phyloP scores from a whole-genome alignment of 176 grass and related monocot species.

The Oryza glaberrima region DNA sequence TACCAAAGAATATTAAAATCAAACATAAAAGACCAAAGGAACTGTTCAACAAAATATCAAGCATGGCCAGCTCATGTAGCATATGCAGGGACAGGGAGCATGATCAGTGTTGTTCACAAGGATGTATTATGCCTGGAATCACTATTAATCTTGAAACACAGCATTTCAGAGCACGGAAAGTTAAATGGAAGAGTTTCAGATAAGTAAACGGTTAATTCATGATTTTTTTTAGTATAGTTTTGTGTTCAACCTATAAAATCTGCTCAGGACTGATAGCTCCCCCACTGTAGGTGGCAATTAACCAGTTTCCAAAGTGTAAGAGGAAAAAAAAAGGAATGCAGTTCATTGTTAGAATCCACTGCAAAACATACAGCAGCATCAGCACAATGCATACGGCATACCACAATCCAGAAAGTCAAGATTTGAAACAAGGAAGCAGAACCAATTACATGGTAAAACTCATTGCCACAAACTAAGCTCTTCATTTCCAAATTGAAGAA shows the following conservation, averaged over 20 bases:
- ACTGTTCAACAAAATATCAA: not conserved
- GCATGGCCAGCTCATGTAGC: not conserved
- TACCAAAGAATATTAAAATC: not conserved
- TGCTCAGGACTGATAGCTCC: no score
- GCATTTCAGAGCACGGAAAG: no score
- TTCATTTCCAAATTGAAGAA: not conserved
- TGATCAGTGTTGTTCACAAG: not conserved
- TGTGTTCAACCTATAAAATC: no score
- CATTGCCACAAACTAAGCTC: not conserved
- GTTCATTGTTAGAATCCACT: not conserved
- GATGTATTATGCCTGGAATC: not conserved
- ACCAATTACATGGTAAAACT: not conserved
- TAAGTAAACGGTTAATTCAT: no score
- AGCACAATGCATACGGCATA: not conserved
- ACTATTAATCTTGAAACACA: not conserved
- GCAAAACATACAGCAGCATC: not conserved
- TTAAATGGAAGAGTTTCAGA: no score
- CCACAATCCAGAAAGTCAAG: not conserved
- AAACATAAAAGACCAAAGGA: conserved; percentile 3
- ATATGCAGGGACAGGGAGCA: not conserved
- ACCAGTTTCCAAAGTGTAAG: not conserved
- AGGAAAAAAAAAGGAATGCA: not conserved
- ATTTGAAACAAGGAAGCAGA: not conserved
- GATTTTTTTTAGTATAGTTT: no score
- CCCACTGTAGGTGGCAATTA: no score